A percentile compares a stretch with the other conserved stretches of the same genome.
Evolutionary conservation across 2,329 filamentous ascomycete species (phyloP).

Genomic region (Colletotrichum tropicicola): DNA sequence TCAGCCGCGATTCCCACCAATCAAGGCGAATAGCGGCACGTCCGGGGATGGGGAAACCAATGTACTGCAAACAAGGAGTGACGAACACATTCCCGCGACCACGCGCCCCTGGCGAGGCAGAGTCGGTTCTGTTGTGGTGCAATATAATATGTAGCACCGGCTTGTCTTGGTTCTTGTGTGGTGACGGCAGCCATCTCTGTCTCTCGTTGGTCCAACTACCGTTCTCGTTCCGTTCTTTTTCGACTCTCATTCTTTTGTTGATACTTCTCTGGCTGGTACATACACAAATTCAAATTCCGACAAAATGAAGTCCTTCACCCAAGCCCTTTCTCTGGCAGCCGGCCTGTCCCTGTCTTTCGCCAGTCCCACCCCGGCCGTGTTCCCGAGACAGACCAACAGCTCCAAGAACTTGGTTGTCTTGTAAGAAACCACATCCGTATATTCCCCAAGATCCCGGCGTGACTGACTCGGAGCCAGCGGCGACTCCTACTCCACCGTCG

Average conservation of each 20-base stretch:
- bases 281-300: background rate
- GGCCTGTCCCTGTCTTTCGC: conserved; percentile 23
- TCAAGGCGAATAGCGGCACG: background rate
- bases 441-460: too few relatives aligned
- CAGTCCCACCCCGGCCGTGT: conserved; percentile 3
- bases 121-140: background rate
- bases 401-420: conserved; percentile 22
- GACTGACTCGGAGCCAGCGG: conserved; percentile 47
- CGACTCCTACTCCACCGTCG: conserved; percentile 68
- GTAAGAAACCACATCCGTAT: background rate
- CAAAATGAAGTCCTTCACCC: conserved; percentile 19
- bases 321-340: conserved; percentile 15
- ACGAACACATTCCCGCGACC: background rate
- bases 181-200: background rate
- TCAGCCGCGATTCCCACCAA: conserved; percentile 17
- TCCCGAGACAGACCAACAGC: conserved; percentile 6
- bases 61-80: conserved; percentile 25
- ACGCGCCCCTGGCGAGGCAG: background rate
- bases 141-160: conserved; percentile 1
- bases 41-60: conserved; percentile 4
- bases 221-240: background rate
- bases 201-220: background rate
- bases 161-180: background rate
- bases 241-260: background rate
- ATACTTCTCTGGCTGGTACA: conserved; percentile 13